A percentile compares a stretch with the other conserved stretches of the same genome.
These are phyloP conservation scores for Colletotrichum simmondsii DNA, from an alignment of 2,329 filamentous ascomycete species.

Conservation along the genomic window DNA sequence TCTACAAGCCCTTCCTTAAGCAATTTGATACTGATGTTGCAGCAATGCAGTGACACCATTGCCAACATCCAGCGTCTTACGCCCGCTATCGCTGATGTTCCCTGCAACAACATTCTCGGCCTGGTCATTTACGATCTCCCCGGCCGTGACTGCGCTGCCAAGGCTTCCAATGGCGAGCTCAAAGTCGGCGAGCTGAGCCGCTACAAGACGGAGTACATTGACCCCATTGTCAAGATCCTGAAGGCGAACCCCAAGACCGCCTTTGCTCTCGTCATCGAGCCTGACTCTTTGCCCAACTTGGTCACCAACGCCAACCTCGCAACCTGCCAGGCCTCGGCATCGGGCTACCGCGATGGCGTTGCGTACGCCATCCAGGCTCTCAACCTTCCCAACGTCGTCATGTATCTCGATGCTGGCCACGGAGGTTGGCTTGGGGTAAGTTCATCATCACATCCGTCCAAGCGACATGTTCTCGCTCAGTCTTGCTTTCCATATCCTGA, in stretches of 20 bases:
- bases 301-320: slow-evolving; percentile 67
- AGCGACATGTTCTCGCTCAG: not conserved
- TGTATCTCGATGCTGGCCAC: slow-evolving; percentile 74
- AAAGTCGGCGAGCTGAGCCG: slow-evolving; percentile 60
- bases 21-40: not conserved
- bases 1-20: too few relatives aligned
- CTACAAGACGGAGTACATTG: slow-evolving; percentile 55
- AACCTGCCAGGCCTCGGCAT: slow-evolving; percentile 64
- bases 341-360: slow-evolving; percentile 65
- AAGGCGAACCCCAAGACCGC: slow-evolving; percentile 64
- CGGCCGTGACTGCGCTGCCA: slow-evolving; percentile 71
- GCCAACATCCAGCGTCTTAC: slow-evolving; percentile 49
- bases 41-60: slow-evolving; percentile 46
- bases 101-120: slow-evolving; percentile 51
- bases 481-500: not conserved
- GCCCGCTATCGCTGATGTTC: slow-evolving; percentile 47
- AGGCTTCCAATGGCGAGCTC: slow-evolving; percentile 72
- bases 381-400: slow-evolving; percentile 70
- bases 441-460: not conserved
- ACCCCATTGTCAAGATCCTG: slow-evolving; percentile 61
- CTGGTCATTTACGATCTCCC: slow-evolving; percentile 73
- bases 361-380: slow-evolving; percentile 66
- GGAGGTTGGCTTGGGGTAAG: slow-evolving; percentile 69
- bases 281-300: slow-evolving; percentile 71
- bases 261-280: slow-evolving; percentile 61